Evolutionary conservation across 2,329 filamentous ascomycete species (phyloP).

Genomic region (Calonectria pseudoturangicola): DNA sequence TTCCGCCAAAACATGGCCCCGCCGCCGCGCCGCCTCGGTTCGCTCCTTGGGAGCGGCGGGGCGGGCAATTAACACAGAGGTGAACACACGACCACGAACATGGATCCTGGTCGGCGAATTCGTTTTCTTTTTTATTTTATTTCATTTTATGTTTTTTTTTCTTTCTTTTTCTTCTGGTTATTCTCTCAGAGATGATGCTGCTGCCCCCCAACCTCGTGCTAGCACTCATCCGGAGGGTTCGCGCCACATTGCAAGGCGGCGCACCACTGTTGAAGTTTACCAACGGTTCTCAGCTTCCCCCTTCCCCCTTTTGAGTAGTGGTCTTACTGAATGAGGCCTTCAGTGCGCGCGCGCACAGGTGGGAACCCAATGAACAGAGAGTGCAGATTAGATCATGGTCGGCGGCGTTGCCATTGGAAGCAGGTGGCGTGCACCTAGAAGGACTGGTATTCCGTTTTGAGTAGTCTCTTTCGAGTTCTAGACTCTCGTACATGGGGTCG

Average conservation of each 20-base stretch:
- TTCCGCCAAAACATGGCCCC: slow-evolving; percentile 22
- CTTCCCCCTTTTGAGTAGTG: background rate
- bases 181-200: background rate
- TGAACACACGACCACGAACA: slow-evolving; percentile 11
- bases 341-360: background rate
- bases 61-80: slow-evolving; percentile 25
- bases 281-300: background rate
- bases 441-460: slow-evolving; percentile 8
- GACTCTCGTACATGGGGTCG: slow-evolving; percentile 19
- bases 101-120: slow-evolving; percentile 24
- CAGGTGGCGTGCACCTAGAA: slow-evolving; percentile 3
- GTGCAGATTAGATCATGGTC: background rate
- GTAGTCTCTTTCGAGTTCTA: slow-evolving; percentile 18
- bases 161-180: background rate
- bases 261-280: slow-evolving; percentile 20
- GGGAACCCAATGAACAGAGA: background rate
- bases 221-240: slow-evolving; percentile 27
- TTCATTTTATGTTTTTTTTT: background rate
- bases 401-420: background rate
- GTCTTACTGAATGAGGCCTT: slow-evolving; percentile 1
- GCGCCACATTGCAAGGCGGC: slow-evolving; percentile 24
- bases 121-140: background rate
- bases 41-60: slow-evolving; percentile 14
- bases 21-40: slow-evolving; percentile 31
- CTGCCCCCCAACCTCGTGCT: background rate